Evolutionary conservation across 1,139 yeast genomes (phyloP), one percentile per base, ranked within the genome.

Genomic region (Saccharomyces hybrid): DNA sequence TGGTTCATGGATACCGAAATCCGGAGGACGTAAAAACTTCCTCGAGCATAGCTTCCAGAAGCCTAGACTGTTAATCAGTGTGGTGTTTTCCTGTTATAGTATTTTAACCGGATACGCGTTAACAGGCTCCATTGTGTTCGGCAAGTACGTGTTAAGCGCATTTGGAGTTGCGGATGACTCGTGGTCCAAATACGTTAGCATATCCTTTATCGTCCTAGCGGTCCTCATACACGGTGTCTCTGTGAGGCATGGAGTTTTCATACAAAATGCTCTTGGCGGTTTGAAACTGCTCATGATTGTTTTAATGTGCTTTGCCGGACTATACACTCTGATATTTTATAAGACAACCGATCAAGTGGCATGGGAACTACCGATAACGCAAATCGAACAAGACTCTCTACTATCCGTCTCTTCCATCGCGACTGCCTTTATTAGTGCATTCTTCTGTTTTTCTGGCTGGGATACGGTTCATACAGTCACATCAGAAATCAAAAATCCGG

Each of bases 11-110:
- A 75, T 85, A 8, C 90, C 91, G 0, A 72, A 87, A 64, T 81
- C 84, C 59, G 93, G 95, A 2, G 95, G 93, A 0, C 78, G 84
- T 38, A 85, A 85, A 63, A 84, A 82, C 16, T 85, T 85, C 59
- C 68, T 85, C 57, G 91, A 85, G 64, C 80, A 78, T 58, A 80
- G 85, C 23, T 85, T 82, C 64, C 75, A 78, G 53, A 77, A 71
- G 57, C 93, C 91, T 0, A 73, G 72, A 53, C 73, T 82, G 72
- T 69, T 85, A 66, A 77, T 81, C 51, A 79, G 85, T 51, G 88
- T 83, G 7, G 73, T 83, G 2, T 79, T 79, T 61, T 79, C 81
- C 60, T 66, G 82, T 2, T 83, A 76, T 62, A 78, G 85, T 2
- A 76, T 85, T 2, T 59, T 80, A 41, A 83, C 84, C 64, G 91